These are phyloP conservation scores for Scenedesmus sp. DNA, from an alignment of 163 green algal species.

Conservation along the genomic window DNA sequence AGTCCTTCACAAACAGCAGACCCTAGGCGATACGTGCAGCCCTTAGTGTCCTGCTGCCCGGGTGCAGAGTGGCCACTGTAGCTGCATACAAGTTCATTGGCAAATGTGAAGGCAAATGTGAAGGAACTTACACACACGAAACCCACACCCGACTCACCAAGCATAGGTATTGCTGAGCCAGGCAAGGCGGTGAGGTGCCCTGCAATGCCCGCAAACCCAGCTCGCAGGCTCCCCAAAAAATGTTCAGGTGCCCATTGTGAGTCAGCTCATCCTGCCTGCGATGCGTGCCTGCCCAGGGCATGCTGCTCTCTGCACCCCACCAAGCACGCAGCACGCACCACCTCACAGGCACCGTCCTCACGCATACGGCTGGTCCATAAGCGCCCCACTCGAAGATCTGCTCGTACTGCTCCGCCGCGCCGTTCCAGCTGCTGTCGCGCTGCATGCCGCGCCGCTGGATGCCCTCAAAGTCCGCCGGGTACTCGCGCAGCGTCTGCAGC, in stretches of 20 bases:
- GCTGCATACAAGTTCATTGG: neutral
- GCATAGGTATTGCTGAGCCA: neutral
- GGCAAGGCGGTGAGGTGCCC: too few species aligned
- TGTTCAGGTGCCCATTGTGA: too few species aligned
- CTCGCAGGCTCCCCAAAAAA: neutral
- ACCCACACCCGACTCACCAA: neutral
- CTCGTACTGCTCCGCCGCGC: slow-evolving; percentile 89
- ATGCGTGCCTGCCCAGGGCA: neutral
- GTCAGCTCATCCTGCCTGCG: too few species aligned
- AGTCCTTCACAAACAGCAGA: neutral
- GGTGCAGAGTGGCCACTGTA: neutral
- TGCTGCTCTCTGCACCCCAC: neutral
- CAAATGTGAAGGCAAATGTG: neutral
- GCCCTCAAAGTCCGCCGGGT: slow-evolving; percentile 70
- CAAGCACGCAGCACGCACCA: neutral
- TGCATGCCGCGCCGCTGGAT: slow-evolving; percentile 88
- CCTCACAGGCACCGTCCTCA: neutral
- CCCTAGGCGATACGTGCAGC: neutral
- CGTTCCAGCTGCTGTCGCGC: slow-evolving; percentile 83
- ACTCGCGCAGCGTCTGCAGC: slow-evolving; percentile 82
- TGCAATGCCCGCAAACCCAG: too few species aligned
- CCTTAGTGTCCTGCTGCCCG: neutral
- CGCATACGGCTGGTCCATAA: slow-evolving; percentile 39
- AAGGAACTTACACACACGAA: too few species aligned
- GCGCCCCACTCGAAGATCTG: slow-evolving; percentile 65